Evolutionary conservation across 768 basidiomycete genomes (phyloP), one percentile per base, ranked within the genome.

Genomic region (Calocybe indica): DNA sequence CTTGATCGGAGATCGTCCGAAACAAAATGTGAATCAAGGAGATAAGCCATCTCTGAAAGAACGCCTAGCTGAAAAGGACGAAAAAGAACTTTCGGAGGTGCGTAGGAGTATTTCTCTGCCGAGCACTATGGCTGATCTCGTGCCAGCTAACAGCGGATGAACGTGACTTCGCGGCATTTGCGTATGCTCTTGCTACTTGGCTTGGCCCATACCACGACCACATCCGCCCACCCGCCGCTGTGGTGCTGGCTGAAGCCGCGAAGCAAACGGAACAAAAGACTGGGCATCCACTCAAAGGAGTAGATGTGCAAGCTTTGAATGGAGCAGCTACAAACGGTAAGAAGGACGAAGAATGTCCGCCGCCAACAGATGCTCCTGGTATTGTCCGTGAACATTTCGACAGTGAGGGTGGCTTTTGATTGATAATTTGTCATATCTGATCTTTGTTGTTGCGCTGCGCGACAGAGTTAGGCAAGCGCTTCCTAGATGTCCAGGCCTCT

Each of bases 1-100:
- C 8, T 70, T 90, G 37, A 82, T 88, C 48, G 86, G 88, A 22
- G 88, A 91, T 64, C 76, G 86, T 22, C 86, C 86, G 2, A 88
- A 85, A 59, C 80, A 78, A 54, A 78, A 70, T 38, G 61, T 68
- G 13, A 71, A 75, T 39, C 68, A 75, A 0, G 73, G 78, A 38
- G 71, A 69, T 13, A 72, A 72, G 40, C 53, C 77, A 15, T 72
- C 82, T 8, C 57, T 88, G 36, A 70, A 65, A 36, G 79, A 88
- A 45, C 82, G 88, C 42, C 69, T 90, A 2, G 59, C 71, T 7
- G 58, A 70, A 46, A 67, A 70, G 46, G 70, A 64, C 37, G 67
- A 74, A 31, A 75, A 79, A 48, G 80, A 83, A 54, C 58, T 74
- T 5, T 63, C 70, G 38, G 80, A 86, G 69, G 82, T 80, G 59